phyloP scores from a whole-genome alignment of 352 stramenopile species.

The Globisporangium nagaii region DNA sequence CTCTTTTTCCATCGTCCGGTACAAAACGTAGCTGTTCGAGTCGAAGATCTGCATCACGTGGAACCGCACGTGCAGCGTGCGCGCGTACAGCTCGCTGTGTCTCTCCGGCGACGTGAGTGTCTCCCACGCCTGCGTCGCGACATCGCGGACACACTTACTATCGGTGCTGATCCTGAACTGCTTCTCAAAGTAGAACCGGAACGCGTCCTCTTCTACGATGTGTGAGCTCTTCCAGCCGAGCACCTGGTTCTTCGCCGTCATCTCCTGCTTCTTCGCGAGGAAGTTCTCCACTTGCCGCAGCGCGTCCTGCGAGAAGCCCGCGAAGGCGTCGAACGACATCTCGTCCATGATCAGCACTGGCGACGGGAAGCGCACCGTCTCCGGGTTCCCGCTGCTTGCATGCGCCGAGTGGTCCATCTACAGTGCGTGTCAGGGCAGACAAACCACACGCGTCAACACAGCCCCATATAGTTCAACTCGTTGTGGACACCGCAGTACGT shows the following conservation, averaged over 20 bases:
- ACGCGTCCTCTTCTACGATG: constrained; percentile 39
- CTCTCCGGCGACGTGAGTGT: constrained; percentile 35
- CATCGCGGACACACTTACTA: constrained; percentile 17
- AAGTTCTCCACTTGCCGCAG: constrained; percentile 35
- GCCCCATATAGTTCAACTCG: too few species aligned
- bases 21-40: constrained; percentile 44
- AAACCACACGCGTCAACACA: background rate
- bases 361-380: constrained; percentile 22
- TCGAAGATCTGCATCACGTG: constrained; percentile 55
- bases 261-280: constrained; percentile 30
- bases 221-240: constrained; percentile 48
- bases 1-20: constrained; percentile 55
- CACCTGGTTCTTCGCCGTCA: constrained; percentile 43
- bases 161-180: constrained; percentile 18
- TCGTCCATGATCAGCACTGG: constrained; percentile 55
- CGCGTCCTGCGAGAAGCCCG: constrained; percentile 35
- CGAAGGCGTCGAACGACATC: constrained; percentile 49
- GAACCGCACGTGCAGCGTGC: constrained; percentile 45
- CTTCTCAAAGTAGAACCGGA: constrained; percentile 55
- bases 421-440: background rate
- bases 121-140: constrained; percentile 34
- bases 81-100: constrained; percentile 46
- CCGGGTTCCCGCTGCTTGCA: constrained; percentile 18
- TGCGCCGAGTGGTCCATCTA: constrained; percentile 49
- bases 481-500: background rate